Evolutionary conservation across 495 filamentous ascomycete species (phyloP), one percentile per base, ranked within the genome.

Genomic region (Talaromyces stipitatus): DNA sequence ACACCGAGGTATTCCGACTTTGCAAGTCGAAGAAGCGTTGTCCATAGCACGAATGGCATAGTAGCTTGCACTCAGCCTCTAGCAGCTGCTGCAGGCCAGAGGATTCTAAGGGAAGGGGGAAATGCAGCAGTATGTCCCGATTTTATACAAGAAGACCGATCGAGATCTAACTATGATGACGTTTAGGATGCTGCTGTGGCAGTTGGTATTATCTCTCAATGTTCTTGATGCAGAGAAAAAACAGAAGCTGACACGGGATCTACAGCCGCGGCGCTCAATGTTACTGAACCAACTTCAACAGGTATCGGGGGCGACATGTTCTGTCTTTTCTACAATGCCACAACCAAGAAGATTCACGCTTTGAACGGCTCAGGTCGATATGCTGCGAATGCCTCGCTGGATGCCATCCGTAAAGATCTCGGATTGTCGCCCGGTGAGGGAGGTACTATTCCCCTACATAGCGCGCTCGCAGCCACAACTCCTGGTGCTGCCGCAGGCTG

Each of bases 271-370:
- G 90, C 82, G 26, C 72, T 98, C 24, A 97, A 96, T 72, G 84
- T 97, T 69, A 95, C 95, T 3, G 95, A 98, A 65, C 95, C 94
- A 11, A 82, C 85, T 38, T 91, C 87, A 0, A 97, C 94, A 2
- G 94, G 94, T n/a, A 96, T 98, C 60, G 94, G 95, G 58, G 94
- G 94, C 29, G 94, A 98, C 72, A 91, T 96, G 85, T 98, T 98
- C 78, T 95, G 90, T 68, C 85, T 98, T 9, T 97, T 85, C 79
- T 97, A 95, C 73, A 79, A 90, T 64, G 87, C 89, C 50, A 82
- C 87, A 61, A 92, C 85, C 0, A 86, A 85, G 62, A 89, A 86
- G 57, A 83, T 97, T 10, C 85, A 84, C 58, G 88, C 89, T 8
- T 71, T 98, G 60, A 98, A 98, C 70, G 95, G 92, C 24, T 96